A percentile compares a stretch with the other conserved stretches of the same genome.
These are phyloP conservation scores for Trametes coccinea DNA, from an alignment of 768 basidiomycete species.

Conservation along the genomic window DNA sequence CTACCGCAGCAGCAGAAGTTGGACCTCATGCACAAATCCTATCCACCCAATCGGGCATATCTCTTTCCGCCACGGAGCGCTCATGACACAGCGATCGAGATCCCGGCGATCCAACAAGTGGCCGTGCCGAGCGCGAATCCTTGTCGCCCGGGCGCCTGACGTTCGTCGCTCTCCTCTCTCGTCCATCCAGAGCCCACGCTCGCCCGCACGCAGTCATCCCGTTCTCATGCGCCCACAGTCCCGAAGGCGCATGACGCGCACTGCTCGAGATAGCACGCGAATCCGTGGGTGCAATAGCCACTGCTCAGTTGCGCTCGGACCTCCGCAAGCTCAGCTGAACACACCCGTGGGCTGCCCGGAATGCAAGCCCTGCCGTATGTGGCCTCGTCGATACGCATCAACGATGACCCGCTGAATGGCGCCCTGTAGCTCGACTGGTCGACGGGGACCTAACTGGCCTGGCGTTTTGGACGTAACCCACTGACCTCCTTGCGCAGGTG, in stretches of 20 bases:
- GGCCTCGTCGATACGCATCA: too few relatives aligned
- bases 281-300: not conserved
- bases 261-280: not conserved
- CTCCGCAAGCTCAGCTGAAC: too few relatives aligned
- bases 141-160: not conserved
- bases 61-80: not conserved
- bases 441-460: too few relatives aligned
- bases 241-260: not conserved
- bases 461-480: too few relatives aligned
- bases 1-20: not conserved
- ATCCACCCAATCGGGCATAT: not conserved
- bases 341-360: too few relatives aligned
- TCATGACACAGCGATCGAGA: not conserved
- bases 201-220: not conserved
- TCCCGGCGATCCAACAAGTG: conserved; percentile 1
- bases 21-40: not conserved
- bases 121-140: conserved; percentile 20
- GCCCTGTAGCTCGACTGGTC: too few relatives aligned
- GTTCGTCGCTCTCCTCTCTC: not conserved
- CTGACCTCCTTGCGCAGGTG: too few relatives aligned
- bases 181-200: not conserved
- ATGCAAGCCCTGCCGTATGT: too few relatives aligned
- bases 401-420: too few relatives aligned
- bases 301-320: too few relatives aligned
- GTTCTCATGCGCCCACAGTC: not conserved